A percentile compares a stretch with the other conserved stretches of the same genome.
Conservation (phyloP, 1,284 basidiomycete genomes). For the Lignosus rhinocerotis region DNA sequence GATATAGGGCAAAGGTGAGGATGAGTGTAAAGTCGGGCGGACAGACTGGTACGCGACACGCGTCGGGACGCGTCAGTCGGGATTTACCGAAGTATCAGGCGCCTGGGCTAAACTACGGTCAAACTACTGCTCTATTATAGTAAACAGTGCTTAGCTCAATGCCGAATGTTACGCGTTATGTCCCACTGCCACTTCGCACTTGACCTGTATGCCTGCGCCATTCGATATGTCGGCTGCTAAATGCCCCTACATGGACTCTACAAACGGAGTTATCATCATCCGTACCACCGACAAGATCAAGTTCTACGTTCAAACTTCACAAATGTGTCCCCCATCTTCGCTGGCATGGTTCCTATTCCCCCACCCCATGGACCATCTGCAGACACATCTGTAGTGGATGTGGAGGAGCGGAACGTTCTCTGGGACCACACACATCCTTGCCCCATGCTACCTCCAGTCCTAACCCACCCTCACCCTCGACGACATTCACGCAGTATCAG, state of each 20-base stretch:
- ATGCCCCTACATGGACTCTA: not conserved
- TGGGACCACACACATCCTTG: conserved; percentile 8
- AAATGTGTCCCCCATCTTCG: conserved; percentile 28
- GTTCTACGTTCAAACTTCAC: conserved; percentile 17
- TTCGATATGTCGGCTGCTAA: not conserved
- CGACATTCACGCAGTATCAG: conserved; percentile 32
- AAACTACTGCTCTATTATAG: too few relatives aligned
- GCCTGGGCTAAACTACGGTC: too few relatives aligned
- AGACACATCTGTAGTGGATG: not conserved
- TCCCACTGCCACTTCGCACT: too few relatives aligned
- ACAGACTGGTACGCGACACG: conserved; percentile 2
- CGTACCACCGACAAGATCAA: conserved; percentile 24
- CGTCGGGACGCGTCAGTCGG: conserved; percentile 17
- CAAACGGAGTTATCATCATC: conserved; percentile 29
- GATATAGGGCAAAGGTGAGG: not conserved
- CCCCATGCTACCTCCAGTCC: conserved; percentile 1
- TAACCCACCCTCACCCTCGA: conserved; percentile 9
- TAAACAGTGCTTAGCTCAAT: too few relatives aligned
- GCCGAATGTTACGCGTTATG: too few relatives aligned
- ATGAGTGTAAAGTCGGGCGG: not conserved
- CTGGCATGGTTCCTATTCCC: conserved; percentile 15
- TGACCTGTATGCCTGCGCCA: too few relatives aligned
- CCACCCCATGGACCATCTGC: not conserved
- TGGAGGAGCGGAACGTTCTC: conserved; percentile 1
- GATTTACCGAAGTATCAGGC: not conserved